A percentile compares a stretch with the other conserved stretches of the same genome.
phyloP scores from a whole-genome alignment of 345 rosid genomes.

The Mallotus nudiflorus region DNA sequence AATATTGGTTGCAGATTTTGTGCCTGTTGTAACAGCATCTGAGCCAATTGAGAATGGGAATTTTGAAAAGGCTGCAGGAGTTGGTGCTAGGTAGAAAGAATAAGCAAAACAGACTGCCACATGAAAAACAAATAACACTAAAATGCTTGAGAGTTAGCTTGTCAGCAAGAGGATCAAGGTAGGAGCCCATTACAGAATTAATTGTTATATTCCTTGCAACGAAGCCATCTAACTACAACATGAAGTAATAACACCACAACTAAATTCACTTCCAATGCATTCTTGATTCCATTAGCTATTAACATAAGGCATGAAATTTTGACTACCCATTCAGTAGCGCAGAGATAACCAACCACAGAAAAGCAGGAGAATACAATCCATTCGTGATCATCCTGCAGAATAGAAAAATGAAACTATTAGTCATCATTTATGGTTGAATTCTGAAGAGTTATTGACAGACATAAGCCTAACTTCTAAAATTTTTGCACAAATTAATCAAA shows the following conservation, averaged over 20 bases:
- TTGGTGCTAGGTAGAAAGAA: slow-evolving; percentile 17
- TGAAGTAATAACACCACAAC: not conserved
- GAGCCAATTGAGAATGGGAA: no score
- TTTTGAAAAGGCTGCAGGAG: no score
- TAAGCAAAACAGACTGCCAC: not conserved
- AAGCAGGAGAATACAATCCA: slow-evolving; percentile 75
- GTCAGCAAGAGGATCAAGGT: slow-evolving; percentile 98
- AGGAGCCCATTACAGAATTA: slow-evolving; percentile 90
- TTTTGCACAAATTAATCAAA: no score
- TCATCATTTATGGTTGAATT: no score
- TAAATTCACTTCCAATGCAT: not conserved
- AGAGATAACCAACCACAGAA: slow-evolving; percentile 68
- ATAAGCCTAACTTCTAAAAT: no score
- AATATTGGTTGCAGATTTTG: no score
- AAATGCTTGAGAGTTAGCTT: slow-evolving; percentile 48
- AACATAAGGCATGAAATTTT: not conserved
- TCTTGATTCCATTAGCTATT: not conserved
- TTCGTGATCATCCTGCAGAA: slow-evolving; percentile 76
- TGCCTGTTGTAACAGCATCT: no score
- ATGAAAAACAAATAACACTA: not conserved
- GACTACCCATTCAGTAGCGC: slow-evolving; percentile 87
- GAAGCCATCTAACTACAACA: slow-evolving; percentile 83
- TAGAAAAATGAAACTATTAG: not conserved
- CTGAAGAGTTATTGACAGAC: no score
- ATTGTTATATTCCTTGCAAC: slow-evolving; percentile 87